A percentile compares a stretch with the other conserved stretches of the same genome.
Evolutionary conservation across 1,139 yeast species (phyloP).

Genomic region (Debaryomyces nepalensis): DNA sequence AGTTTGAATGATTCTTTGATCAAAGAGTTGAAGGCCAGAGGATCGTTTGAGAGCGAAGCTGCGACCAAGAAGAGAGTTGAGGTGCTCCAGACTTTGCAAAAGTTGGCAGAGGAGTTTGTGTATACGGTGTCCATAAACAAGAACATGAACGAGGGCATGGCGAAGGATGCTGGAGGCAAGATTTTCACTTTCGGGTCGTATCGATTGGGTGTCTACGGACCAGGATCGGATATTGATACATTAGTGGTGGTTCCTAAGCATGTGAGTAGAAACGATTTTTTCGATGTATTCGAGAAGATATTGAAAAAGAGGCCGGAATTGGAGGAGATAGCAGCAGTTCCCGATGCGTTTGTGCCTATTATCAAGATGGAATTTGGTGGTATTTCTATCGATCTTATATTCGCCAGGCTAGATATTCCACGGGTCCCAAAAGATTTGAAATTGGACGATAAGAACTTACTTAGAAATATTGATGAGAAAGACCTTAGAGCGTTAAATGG

Average conservation of each 20-base stretch:
- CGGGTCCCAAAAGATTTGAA: constrained; percentile 77
- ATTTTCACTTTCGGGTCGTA: constrained; percentile 95
- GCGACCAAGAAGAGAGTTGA: constrained; percentile 81
- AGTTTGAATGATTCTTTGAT: constrained; percentile 75
- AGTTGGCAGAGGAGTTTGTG: constrained; percentile 78
- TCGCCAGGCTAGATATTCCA: constrained; percentile 80
- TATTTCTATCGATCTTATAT: constrained; percentile 86
- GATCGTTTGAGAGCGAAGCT: constrained; percentile 84
- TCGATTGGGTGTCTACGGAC: constrained; percentile 93
- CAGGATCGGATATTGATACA: constrained; percentile 97
- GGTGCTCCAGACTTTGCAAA: constrained; percentile 71
- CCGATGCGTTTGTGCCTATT: constrained; percentile 96
- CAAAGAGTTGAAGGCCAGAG: constrained; percentile 77
- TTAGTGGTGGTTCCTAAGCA: constrained; percentile 95
- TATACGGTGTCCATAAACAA: constrained; percentile 75
- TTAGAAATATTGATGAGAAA: constrained; percentile 85
- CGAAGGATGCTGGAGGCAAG: constrained; percentile 95
- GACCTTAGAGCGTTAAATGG: constrained; percentile 91
- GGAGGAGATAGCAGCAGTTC: constrained; percentile 89
- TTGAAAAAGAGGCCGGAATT: constrained; percentile 74
- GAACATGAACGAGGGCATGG: constrained; percentile 98
- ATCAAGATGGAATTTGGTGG: constrained; percentile 87
- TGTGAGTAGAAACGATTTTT: constrained; percentile 88
- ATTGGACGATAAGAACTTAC: constrained; percentile 79
- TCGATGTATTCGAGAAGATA: constrained; percentile 72